Evolutionary conservation across 192 early-diverging fungal genomes (phyloP).

Genomic region (Phlyctochytrium arcticum): DNA sequence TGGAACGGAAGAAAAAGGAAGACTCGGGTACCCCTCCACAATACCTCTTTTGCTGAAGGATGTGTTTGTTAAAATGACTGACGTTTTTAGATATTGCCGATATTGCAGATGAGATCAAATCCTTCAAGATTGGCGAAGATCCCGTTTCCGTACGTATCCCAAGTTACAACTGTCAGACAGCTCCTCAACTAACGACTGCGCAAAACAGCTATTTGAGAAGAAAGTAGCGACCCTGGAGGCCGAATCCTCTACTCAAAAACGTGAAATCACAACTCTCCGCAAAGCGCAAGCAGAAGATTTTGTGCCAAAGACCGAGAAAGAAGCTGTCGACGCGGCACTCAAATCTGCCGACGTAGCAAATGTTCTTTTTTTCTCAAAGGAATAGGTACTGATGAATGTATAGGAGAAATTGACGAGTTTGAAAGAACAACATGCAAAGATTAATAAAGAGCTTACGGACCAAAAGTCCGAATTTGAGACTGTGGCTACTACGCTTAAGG

Average conservation of each 20-base stretch:
- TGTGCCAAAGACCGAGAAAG: constrained; percentile 27
- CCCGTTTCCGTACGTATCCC: constrained; percentile 26
- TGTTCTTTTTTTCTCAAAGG: neutral
- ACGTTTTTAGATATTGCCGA: constrained; percentile 12
- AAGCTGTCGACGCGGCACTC: constrained; percentile 25
- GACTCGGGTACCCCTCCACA: constrained; percentile 27
- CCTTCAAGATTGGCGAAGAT: constrained; percentile 30
- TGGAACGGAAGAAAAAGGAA: constrained; percentile 31
- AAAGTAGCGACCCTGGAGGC: constrained; percentile 25
- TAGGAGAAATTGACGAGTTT: constrained; percentile 23
- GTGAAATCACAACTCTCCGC: constrained; percentile 1
- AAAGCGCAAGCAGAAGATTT: constrained; percentile 33
- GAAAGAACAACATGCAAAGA: constrained; percentile 13
- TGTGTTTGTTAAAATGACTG: constrained; percentile 2
- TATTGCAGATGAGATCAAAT: constrained; percentile 23
- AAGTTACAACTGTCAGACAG: neutral
- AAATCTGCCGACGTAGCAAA: constrained; percentile 23
- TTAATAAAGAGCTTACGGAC: constrained; percentile 29
- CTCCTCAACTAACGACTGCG: neutral
- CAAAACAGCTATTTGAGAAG: constrained; percentile 32
- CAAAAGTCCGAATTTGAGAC: constrained; percentile 20
- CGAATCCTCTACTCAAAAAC: constrained; percentile 2
- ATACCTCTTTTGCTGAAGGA: neutral
- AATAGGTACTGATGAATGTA: no score
- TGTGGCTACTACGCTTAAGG: constrained; percentile 29